Percentiles rank a stretch among this genome's conserved stretches.
Conservation (phyloP, 441 rosid genomes). For the Omphalea diandra region DNA sequence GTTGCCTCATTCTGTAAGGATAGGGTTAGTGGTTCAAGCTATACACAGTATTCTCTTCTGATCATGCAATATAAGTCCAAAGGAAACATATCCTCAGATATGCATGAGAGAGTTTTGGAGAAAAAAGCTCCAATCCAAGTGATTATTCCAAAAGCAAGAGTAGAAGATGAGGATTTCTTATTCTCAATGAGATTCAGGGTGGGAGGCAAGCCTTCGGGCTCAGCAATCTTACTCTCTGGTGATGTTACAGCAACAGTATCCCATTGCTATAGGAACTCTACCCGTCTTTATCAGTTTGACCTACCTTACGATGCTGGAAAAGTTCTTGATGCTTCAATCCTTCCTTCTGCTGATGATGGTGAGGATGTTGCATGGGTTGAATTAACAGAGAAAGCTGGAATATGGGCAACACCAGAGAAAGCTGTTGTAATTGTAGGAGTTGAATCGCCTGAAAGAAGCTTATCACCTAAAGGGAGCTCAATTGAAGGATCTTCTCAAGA, state of each 20-base stretch:
- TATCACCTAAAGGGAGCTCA: conserved; percentile 90
- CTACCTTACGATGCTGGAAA: conserved; percentile 95
- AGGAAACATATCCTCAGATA: conserved; percentile 35
- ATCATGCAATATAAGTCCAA: conserved; percentile 76
- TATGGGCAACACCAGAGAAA: conserved; percentile 97
- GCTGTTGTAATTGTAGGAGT: conserved; percentile 86
- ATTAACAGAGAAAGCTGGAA: conserved; percentile 90
- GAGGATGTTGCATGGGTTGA: conserved; percentile 95
- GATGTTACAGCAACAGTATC: conserved; percentile 95
- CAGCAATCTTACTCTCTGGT: conserved; percentile 80
- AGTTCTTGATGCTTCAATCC: conserved; percentile 92
- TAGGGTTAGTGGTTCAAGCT: conserved; percentile 70
- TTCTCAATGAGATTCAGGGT: conserved; percentile 84
- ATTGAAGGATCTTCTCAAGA: conserved; percentile 66
- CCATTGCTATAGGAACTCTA: conserved; percentile 61
- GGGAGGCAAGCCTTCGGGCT: conserved; percentile 90
- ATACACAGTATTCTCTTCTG: conserved; percentile 88
- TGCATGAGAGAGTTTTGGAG: conserved; percentile 65
- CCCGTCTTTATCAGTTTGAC: conserved; percentile 87
- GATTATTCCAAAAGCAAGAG: conserved; percentile 95
- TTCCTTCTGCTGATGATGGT: conserved; percentile 64
- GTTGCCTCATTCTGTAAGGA: conserved; percentile 93
- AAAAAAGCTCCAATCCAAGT: conserved; percentile 87
- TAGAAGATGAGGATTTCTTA: conserved; percentile 82
- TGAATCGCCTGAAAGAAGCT: conserved; percentile 91